phyloP scores from a whole-genome alignment of 495 filamentous ascomycete genomes.

The Daldinia childiae region DNA sequence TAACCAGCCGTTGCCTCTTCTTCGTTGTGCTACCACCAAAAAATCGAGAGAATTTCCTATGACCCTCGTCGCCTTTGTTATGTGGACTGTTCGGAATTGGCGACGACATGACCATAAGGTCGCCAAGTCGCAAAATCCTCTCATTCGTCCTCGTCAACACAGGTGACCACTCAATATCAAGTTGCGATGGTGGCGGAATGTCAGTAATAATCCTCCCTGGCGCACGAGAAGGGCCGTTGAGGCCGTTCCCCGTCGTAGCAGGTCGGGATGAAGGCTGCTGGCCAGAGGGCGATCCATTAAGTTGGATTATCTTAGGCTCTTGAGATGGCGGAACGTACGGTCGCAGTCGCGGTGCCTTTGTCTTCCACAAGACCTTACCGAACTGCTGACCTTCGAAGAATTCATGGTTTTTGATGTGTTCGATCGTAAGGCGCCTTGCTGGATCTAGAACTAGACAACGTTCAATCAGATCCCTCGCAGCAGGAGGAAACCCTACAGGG shows the following conservation, averaged over 20 bases:
- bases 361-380: slow-evolving; percentile 87
- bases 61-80: slow-evolving; percentile 64
- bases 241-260: slow-evolving; percentile 41
- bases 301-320: slow-evolving; percentile 78
- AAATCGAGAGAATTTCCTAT: slow-evolving; percentile 90
- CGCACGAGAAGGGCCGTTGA: slow-evolving; percentile 50
- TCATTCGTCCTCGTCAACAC: slow-evolving; percentile 91
- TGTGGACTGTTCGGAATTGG: slow-evolving; percentile 76
- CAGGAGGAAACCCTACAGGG: slow-evolving; percentile 85
- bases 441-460: slow-evolving; percentile 92
- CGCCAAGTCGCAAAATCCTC: slow-evolving; percentile 92
- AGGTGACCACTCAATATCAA: slow-evolving; percentile 99
- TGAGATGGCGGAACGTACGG: slow-evolving; percentile 82
- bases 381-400: slow-evolving; percentile 94
- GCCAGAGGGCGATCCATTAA: slow-evolving; percentile 68
- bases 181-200: slow-evolving; percentile 91
- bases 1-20: slow-evolving; percentile 90
- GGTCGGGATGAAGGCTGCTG: slow-evolving; percentile 62
- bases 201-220: slow-evolving; percentile 92
- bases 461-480: slow-evolving; percentile 92
- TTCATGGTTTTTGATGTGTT: slow-evolving; percentile 96
- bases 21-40: slow-evolving; percentile 91
- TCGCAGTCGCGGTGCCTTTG: slow-evolving; percentile 88
- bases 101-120: slow-evolving; percentile 81
- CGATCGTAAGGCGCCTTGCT: slow-evolving; percentile 84